A percentile compares a stretch with the other conserved stretches of the same genome.
phyloP scores from a whole-genome alignment of 148 eudicot species.

The Chenopodium formosanum region DNA sequence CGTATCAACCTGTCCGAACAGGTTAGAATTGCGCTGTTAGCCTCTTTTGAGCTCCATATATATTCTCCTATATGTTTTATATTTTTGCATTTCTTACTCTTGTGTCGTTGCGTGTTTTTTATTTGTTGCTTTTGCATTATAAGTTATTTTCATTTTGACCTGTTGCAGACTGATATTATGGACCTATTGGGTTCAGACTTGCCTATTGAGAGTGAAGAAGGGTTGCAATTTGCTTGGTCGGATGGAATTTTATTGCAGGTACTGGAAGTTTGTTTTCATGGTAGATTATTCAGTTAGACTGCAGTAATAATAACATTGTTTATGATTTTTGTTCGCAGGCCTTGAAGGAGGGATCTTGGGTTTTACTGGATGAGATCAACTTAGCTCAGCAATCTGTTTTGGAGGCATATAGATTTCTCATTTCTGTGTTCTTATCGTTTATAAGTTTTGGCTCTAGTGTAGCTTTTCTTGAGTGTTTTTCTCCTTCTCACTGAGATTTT shows the following conservation, averaged over 20 bases:
- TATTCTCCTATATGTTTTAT: neutral
- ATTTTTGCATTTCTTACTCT: neutral
- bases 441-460: neutral
- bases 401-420: constrained; percentile 48
- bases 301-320: neutral
- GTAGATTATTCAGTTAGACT: neutral
- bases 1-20: constrained; percentile 96
- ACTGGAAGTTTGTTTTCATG: constrained; percentile 15
- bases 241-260: constrained; percentile 98
- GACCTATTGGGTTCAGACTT: constrained; percentile 97
- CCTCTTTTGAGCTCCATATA: neutral
- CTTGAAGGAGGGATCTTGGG: constrained; percentile 91
- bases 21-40: constrained; percentile 37
- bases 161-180: constrained; percentile 89
- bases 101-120: neutral
- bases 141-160: constrained; percentile 1
- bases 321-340: constrained; percentile 50
- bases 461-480: neutral
- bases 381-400: constrained; percentile 97
- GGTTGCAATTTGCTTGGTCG: constrained; percentile 94
- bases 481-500: neutral
- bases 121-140: neutral
- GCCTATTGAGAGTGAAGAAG: constrained; percentile 88
- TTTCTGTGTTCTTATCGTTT: neutral
- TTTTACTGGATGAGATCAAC: constrained; percentile 91